Evolutionary conservation across 768 basidiomycete species (phyloP).

Genomic region (Amanita muscaria): DNA sequence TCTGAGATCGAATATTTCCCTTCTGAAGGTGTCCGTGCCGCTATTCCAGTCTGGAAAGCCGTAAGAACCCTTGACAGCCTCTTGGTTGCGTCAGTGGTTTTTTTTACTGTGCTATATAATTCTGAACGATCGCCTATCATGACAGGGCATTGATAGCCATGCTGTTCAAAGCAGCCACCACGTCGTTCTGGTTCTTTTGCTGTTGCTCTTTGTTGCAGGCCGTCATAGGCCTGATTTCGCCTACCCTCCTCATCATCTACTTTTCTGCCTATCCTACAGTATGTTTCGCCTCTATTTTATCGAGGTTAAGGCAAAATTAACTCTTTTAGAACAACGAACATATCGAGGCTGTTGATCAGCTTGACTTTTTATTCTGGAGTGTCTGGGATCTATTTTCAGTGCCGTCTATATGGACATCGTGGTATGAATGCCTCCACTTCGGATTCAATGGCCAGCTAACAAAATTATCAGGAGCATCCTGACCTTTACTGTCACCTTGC

Average conservation of each 20-base stretch:
- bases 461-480: background rate
- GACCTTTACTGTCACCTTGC: background rate
- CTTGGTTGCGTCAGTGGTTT: conserved; percentile 1
- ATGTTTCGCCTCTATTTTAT: background rate
- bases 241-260: conserved; percentile 2
- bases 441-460: background rate
- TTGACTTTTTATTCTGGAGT: background rate
- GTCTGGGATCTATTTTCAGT: conserved; percentile 2
- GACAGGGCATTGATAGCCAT: background rate
- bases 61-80: background rate
- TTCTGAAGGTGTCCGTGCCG: conserved; percentile 21
- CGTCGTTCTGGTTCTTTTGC: background rate
- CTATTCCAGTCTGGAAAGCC: background rate
- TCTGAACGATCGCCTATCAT: background rate
- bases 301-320: background rate
- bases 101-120: background rate
- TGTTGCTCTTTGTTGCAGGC: background rate
- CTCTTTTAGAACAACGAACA: too few relatives aligned
- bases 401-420: background rate
- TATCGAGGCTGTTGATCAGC: background rate
- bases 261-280: background rate
- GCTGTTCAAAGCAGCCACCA: background rate
- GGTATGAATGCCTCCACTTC: background rate
- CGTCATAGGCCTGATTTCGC: background rate
- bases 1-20: background rate